Percentiles rank a stretch among this genome's conserved stretches.
These are phyloP conservation scores for Phytophthora agathidicida DNA, from an alignment of 352 stramenopile genomes.

Conservation along the genomic window DNA sequence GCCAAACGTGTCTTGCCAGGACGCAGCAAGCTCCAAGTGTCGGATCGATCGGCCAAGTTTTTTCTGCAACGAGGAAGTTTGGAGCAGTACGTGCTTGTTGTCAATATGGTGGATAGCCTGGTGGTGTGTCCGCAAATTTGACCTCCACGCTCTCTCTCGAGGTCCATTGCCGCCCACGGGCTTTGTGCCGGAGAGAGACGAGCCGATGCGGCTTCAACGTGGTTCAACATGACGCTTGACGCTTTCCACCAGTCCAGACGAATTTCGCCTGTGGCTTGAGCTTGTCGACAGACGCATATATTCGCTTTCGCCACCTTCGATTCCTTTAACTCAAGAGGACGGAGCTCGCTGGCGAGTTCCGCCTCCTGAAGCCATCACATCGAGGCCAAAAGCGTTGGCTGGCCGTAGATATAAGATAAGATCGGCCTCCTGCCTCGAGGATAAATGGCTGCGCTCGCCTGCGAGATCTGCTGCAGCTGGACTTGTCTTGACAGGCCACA, in stretches of 20 bases:
- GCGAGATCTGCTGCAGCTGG: conserved; percentile 8
- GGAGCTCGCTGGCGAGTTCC: not conserved
- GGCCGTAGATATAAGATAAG: too few species aligned
- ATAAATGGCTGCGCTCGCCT: conserved; percentile 14
- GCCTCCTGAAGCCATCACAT: not conserved
- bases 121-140: not conserved
- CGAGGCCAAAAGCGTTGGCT: too few species aligned
- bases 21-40: too few species aligned
- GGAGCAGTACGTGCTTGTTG: too few species aligned
- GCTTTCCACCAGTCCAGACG: conserved; percentile 30
- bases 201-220: conserved; percentile 28
- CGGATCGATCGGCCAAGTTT: too few species aligned
- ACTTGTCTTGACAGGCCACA: conserved; percentile 13
- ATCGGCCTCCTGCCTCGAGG: not conserved
- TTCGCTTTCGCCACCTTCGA: too few species aligned
- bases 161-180: conserved; percentile 13
- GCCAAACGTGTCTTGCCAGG: too few species aligned
- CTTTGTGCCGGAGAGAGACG: conserved; percentile 28
- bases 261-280: conserved; percentile 5
- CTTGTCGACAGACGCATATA: too few species aligned
- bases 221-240: conserved; percentile 19
- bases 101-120: conserved; percentile 16
- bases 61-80: too few species aligned
- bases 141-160: conserved; percentile 14
- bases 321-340: conserved; percentile 10